Base-by-base conservation (phyloP, 495 filamentous ascomycete genomes). In the Penicillium lividum region DNA sequence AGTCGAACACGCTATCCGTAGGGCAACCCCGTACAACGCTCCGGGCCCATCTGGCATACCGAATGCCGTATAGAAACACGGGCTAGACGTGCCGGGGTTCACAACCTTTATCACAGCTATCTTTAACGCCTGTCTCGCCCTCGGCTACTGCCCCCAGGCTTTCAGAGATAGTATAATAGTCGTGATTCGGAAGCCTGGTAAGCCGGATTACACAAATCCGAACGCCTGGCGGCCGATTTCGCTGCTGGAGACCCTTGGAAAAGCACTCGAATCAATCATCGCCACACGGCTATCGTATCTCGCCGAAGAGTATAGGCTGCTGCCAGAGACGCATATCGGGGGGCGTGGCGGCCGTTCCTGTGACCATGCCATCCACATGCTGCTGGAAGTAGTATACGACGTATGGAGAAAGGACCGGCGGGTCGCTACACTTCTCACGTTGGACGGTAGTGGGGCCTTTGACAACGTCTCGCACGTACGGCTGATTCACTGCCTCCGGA, bases 391-490 rank as follows among this genome's bases (percentile, higher is more conserved):
- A 5, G 62, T 68, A 11, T 43, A 66, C 48, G 49, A 42, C 46
- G 68, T 63, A n/a, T 71, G 52, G 63, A 36, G 50, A 4, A 28
- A 31, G 50, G 34, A 51, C 3, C 31, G 31, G 31, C 58, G 55
- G 45, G 62, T 70, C 3, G 48, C 67, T 1, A 62, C 52, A 0
- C 53, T 66, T 0, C 13, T 70, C 1, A 38, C 53, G 15, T 65
- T 70, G n/a, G 55, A 70, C 53, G 56, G 63, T 0, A 67, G 63
- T 57, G 60, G 65, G 3, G 62, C 60, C 29, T 22, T 22, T 2
- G 22, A 22, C 2, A 22, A 22, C 22, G 22, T 22, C 22, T 22
- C 22, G 22, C 22, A 64, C 66, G 11, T 64, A 68, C 31, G 52
- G 56, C 16, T 49, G 18, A 11, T 49, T 3, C 46, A 49, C 15